Conservation (phyloP, 768 basidiomycete species). For the Steccherinum ochraceum region DNA sequence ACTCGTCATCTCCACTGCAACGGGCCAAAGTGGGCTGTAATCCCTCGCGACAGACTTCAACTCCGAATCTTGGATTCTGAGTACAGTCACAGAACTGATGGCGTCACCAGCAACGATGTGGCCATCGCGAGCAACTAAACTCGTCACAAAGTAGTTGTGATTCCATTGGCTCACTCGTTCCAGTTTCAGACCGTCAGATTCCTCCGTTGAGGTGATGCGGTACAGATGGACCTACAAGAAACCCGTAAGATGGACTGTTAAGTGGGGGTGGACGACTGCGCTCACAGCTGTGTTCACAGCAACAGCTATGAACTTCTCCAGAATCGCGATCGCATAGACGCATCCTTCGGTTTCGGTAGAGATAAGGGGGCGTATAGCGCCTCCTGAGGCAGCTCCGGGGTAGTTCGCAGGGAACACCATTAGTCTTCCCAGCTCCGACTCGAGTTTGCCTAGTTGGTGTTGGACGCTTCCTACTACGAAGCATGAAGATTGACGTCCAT, state of each 20-base stretch:
- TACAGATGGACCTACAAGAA: constrained; percentile 18
- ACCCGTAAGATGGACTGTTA: not conserved
- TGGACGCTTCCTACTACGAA: constrained; percentile 36
- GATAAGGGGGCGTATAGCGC: constrained; percentile 28
- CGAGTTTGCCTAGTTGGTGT: constrained; percentile 21
- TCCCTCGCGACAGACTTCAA: constrained; percentile 52
- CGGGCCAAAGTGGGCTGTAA: constrained; percentile 70
- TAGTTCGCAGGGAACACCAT: constrained; percentile 39
- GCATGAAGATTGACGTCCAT: not conserved
- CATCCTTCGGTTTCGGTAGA: constrained; percentile 51
- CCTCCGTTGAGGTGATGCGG: constrained; percentile 39
- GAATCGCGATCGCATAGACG: constrained; percentile 54
- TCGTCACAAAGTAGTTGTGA: constrained; percentile 76
- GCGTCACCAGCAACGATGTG: constrained; percentile 72
- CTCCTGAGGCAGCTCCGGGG: constrained; percentile 13
- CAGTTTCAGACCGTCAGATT: constrained; percentile 34
- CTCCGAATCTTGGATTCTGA: constrained; percentile 41
- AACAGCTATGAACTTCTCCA: constrained; percentile 49
- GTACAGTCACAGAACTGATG: constrained; percentile 69
- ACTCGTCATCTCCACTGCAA: constrained; percentile 53
- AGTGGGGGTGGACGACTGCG: constrained; percentile 19
- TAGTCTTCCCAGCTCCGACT: constrained; percentile 49
- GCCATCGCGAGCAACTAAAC: constrained; percentile 49
- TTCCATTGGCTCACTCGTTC: constrained; percentile 56
- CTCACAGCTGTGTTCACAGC: constrained; percentile 71